Percentiles rank a stretch among this genome's conserved stretches.
Evolutionary conservation across 345 rosid genomes (phyloP).

Genomic region (Atalantia buxifolia): DNA sequence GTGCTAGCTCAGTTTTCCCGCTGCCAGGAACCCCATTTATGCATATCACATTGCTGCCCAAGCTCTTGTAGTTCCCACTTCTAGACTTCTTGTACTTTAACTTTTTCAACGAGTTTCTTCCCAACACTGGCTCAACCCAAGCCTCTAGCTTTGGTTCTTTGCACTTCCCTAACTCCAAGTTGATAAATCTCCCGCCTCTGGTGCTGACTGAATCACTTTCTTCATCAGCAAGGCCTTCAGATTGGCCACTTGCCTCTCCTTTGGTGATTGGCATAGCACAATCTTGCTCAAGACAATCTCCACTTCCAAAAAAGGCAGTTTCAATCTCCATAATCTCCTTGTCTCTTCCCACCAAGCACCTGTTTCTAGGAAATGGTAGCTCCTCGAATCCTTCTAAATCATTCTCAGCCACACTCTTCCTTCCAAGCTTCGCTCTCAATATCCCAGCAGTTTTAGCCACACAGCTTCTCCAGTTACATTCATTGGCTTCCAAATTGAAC

Average conservation of each 20-base stretch:
- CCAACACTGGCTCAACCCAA: conserved; percentile 56
- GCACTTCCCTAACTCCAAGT: conserved; percentile 64
- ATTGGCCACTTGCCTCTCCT: conserved; percentile 75
- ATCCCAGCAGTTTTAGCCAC: conserved; percentile 49
- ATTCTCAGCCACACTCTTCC: conserved; percentile 61
- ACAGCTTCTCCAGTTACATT: conserved; percentile 82
- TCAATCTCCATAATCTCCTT: conserved; percentile 76
- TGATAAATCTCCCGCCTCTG: conserved; percentile 55
- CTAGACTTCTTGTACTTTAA: conserved; percentile 65
- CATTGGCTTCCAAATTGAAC: conserved; percentile 73
- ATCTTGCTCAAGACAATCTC: conserved; percentile 45
- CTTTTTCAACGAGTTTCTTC: conserved; percentile 59
- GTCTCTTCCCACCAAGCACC: conserved; percentile 72
- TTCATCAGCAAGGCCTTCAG: conserved; percentile 78
- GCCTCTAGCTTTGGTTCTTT: conserved; percentile 62
- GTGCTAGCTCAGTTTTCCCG: conserved; percentile 89
- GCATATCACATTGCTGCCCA: conserved; percentile 58
- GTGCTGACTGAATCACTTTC: conserved; percentile 50
- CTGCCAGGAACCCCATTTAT: conserved; percentile 71
- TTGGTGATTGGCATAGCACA: conserved; percentile 35
- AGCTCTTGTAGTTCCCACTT: conserved; percentile 50
- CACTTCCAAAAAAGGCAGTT: conserved; percentile 61
- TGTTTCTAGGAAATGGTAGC: conserved; percentile 73
- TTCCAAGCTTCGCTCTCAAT: conserved; percentile 69
- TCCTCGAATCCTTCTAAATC: conserved; percentile 58